Percentiles rank a stretch among this genome's conserved stretches.
Conservation (phyloP, 345 rosid species). For the Euphorbia tirucalli region DNA sequence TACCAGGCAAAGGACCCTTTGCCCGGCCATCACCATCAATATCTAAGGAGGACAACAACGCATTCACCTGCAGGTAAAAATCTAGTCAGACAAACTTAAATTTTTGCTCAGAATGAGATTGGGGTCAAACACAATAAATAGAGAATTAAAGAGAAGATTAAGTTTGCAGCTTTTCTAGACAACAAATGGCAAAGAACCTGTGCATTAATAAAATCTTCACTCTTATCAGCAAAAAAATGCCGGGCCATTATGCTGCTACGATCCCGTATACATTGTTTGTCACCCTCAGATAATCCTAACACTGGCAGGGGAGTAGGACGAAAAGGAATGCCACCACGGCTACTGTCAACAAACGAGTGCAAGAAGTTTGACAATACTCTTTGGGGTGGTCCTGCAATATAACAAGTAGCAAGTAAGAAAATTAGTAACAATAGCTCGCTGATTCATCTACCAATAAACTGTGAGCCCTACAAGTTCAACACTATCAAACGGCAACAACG, state of each 20-base stretch:
- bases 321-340: conserved; percentile 81
- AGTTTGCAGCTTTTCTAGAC: conserved; percentile 9
- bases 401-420: conserved; percentile 4
- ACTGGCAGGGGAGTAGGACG: conserved; percentile 75
- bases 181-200: conserved; percentile 52
- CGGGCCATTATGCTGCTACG: conserved; percentile 99
- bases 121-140: not conserved
- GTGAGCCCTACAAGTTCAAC: conserved; percentile 1
- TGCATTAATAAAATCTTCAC: conserved; percentile 82
- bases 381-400: conserved; percentile 86
- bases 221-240: conserved; percentile 83
- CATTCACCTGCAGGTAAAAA: conserved; percentile 64
- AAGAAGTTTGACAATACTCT: conserved; percentile 76
- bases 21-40: conserved; percentile 69
- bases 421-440: not conserved
- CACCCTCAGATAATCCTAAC: conserved; percentile 85
- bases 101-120: not conserved
- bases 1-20: conserved; percentile 71
- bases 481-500: not conserved
- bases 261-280: conserved; percentile 97
- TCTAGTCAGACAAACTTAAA: not conserved
- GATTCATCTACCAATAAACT: not conserved
- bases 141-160: not conserved
- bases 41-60: conserved; percentile 82
- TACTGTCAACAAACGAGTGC: conserved; percentile 92